Conservation (phyloP, 148 eudicot species). For the Talinum fruticosum region DNA sequence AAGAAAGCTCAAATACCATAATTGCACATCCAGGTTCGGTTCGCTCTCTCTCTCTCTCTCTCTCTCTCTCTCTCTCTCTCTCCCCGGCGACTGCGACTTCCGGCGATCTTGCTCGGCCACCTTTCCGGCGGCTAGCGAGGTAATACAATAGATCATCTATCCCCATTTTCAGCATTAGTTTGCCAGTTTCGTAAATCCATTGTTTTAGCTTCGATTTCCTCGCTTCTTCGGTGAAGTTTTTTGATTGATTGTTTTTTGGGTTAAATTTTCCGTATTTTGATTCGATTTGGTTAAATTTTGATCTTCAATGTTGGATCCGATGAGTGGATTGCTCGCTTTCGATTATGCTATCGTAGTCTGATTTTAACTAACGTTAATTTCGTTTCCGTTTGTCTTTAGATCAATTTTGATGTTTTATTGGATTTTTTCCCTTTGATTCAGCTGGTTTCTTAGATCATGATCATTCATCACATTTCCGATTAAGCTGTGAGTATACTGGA, state of each 20-base stretch:
- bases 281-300: neutral
- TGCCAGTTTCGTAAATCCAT: neutral
- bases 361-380: neutral
- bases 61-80: neutral
- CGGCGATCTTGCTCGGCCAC: constrained; percentile 1
- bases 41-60: neutral
- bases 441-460: neutral
- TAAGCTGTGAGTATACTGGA: neutral
- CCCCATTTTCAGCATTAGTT: neutral
- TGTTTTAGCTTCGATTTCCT: neutral
- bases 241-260: neutral
- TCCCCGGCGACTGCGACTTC: constrained; percentile 5
- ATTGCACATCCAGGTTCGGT: too few relatives aligned
- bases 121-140: neutral
- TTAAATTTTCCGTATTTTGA: neutral
- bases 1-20: too few relatives aligned
- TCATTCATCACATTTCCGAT: neutral
- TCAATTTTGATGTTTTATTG: neutral
- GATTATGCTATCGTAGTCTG: neutral
- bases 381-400: neutral
- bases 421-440: neutral
- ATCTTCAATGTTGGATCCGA: neutral
- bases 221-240: neutral
- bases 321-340: neutral
- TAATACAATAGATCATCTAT: neutral